Evolutionary conservation across 306 rosid genomes (phyloP).

Genomic region (Sicyos edulis): DNA sequence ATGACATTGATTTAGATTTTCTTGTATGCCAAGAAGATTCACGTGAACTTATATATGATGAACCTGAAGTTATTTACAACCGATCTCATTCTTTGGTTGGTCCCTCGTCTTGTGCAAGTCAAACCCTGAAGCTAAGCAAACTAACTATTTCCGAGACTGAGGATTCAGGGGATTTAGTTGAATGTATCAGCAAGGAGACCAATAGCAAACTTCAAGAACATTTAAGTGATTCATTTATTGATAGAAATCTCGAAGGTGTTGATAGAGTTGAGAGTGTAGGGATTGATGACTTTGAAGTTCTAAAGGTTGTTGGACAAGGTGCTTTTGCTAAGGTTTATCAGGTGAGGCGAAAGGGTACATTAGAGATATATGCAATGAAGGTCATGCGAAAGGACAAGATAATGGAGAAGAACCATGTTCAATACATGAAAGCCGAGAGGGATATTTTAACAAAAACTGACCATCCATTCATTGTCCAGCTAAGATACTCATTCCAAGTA

Average conservation of each 20-base stretch:
- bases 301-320: conserved; percentile 97
- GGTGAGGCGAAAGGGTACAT: conserved; percentile 85
- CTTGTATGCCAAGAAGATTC: conserved; percentile 37
- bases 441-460: conserved; percentile 75
- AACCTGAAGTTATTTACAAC: conserved; percentile 61
- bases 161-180: conserved; percentile 42
- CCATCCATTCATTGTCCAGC: conserved; percentile 84
- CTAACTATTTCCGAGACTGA: conserved; percentile 58
- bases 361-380: conserved; percentile 94
- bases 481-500: conserved; percentile 95
- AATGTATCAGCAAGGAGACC: conserved; percentile 27
- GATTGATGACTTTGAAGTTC: conserved; percentile 80
- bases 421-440: conserved; percentile 97
- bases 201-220: conserved; percentile 37
- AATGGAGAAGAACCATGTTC: conserved; percentile 93
- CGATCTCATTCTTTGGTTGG: conserved; percentile 95
- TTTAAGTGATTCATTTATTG: conserved; percentile 18
- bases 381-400: conserved; percentile 97
- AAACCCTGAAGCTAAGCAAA: conserved; percentile 66
- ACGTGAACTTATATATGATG: conserved; percentile 55
- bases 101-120: conserved; percentile 71
- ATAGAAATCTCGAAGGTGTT: conserved; percentile 33
- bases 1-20: conserved; percentile 14
- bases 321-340: conserved; percentile 94
- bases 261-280: conserved; percentile 50